These are phyloP conservation scores for Calonectria multiphialidica DNA, from an alignment of 2,329 filamentous ascomycete species.

Conservation along the genomic window DNA sequence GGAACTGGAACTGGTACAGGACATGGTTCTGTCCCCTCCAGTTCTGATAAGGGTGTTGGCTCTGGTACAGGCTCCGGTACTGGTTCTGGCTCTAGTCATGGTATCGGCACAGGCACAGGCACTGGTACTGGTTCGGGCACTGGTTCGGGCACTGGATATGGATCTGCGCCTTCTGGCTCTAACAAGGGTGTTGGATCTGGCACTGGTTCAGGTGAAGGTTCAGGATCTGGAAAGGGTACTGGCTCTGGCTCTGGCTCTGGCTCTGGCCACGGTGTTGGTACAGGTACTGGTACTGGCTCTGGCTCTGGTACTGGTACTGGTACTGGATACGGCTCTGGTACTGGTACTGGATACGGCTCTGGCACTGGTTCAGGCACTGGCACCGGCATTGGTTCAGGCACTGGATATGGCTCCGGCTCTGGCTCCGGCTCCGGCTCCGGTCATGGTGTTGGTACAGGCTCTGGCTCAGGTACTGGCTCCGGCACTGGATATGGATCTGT, in stretches of 20 bases:
- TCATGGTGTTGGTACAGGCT: not conserved
- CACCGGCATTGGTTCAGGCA: not conserved
- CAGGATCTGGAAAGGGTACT: not conserved
- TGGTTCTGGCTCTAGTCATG: too few relatives aligned
- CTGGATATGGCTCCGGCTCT: not conserved
- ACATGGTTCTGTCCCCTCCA: too few relatives aligned
- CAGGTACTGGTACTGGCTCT: not conserved
- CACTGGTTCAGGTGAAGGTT: not conserved
- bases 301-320: not conserved
- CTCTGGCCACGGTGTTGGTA: not conserved
- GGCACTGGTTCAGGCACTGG: not conserved
- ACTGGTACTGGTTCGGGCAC: too few relatives aligned
- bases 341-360: not conserved
- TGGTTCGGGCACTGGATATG: too few relatives aligned
- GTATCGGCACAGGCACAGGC: too few relatives aligned
- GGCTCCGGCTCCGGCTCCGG: too few relatives aligned
- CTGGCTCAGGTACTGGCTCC: not conserved
- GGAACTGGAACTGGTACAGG: not conserved
- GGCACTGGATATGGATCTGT: too few relatives aligned
- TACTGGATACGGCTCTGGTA: not conserved
- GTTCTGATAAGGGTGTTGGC: too few relatives aligned
- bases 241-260: not conserved
- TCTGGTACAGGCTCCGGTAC: too few relatives aligned
- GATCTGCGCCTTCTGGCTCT: too few relatives aligned
- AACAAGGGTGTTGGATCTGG: too few relatives aligned